A percentile compares a stretch with the other conserved stretches of the same genome.
phyloP scores from a whole-genome alignment of 257 asterid species.

The Penstemon eatonii region DNA sequence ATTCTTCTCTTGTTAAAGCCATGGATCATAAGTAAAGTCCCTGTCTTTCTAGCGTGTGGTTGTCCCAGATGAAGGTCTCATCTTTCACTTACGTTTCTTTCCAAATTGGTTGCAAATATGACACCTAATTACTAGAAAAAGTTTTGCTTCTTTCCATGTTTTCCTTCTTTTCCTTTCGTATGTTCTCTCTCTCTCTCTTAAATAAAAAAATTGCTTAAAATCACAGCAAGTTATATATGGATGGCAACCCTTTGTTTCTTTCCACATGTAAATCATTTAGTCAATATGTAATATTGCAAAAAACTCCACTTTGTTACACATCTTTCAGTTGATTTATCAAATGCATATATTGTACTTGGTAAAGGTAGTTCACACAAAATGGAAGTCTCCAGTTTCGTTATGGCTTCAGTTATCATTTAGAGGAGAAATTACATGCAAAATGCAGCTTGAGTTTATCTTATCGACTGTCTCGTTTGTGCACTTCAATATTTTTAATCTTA shows the following conservation, averaged over 20 bases:
- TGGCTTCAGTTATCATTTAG: slow-evolving; percentile 8
- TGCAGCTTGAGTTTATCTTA: slow-evolving; percentile 10
- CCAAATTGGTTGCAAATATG: background rate
- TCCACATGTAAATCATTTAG: background rate
- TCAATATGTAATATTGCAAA: background rate
- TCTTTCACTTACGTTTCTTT: background rate
- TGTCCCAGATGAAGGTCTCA: background rate
- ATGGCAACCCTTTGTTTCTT: background rate
- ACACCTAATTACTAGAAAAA: background rate
- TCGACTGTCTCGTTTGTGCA: background rate
- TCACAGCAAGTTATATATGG: background rate
- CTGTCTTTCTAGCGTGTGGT: background rate
- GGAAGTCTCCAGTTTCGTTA: background rate
- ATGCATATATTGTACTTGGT: background rate
- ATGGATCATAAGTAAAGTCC: slow-evolving; percentile 1
- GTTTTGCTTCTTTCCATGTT: background rate
- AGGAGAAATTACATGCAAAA: background rate
- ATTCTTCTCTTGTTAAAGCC: background rate
- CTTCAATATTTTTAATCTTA: background rate
- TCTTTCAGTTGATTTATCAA: slow-evolving; percentile 1
- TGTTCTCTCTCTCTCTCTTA: background rate
- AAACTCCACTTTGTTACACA: background rate
- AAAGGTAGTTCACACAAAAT: background rate
- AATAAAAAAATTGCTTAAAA: background rate
- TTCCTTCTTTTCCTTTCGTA: background rate